Percentiles rank a stretch among this genome's conserved stretches.
phyloP scores from a whole-genome alignment of 202 grass and related monocot species.

The Elaeis oleifera region DNA sequence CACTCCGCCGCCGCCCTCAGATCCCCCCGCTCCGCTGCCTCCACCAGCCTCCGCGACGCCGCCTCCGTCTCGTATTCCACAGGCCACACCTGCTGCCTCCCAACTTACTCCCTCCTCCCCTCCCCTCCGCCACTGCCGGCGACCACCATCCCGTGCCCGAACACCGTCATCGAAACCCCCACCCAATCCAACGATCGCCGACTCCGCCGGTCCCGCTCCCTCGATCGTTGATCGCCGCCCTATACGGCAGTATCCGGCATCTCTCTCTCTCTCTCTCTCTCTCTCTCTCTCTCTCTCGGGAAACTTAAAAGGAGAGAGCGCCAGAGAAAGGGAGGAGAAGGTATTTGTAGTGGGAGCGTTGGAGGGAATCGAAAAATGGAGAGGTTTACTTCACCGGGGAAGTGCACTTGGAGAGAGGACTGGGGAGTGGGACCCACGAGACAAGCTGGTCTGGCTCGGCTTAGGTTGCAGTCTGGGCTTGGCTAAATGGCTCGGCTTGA shows the following conservation, averaged over 20 bases:
- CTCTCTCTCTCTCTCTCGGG: constrained; percentile 8
- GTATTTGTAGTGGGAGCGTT: background rate
- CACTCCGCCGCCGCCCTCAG: constrained; percentile 46
- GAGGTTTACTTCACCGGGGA: too few species aligned
- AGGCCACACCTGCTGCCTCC: constrained; percentile 59
- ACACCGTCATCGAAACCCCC: background rate
- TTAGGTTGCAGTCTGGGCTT: too few species aligned
- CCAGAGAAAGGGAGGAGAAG: background rate
- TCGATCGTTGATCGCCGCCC: too few species aligned
- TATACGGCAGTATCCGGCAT: background rate
- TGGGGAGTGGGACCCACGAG: too few species aligned
- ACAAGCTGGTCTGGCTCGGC: too few species aligned
- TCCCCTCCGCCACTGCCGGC: background rate
- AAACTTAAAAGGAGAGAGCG: background rate
- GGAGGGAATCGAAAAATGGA: too few species aligned
- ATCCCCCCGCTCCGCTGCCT: constrained; percentile 48
- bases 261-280: constrained; percentile 8
- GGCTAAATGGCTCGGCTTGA: too few species aligned
- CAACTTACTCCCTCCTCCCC: background rate
- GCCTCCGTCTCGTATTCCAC: constrained; percentile 43
- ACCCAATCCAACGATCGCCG: too few species aligned
- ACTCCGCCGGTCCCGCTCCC: too few species aligned
- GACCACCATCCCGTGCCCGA: background rate
- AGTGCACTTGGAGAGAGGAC: too few species aligned
- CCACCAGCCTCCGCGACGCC: constrained; percentile 75